Percentiles rank a stretch among this genome's conserved stretches.
Conservation (phyloP, 1,284 basidiomycete species). For the Pterulicium gracile region DNA sequence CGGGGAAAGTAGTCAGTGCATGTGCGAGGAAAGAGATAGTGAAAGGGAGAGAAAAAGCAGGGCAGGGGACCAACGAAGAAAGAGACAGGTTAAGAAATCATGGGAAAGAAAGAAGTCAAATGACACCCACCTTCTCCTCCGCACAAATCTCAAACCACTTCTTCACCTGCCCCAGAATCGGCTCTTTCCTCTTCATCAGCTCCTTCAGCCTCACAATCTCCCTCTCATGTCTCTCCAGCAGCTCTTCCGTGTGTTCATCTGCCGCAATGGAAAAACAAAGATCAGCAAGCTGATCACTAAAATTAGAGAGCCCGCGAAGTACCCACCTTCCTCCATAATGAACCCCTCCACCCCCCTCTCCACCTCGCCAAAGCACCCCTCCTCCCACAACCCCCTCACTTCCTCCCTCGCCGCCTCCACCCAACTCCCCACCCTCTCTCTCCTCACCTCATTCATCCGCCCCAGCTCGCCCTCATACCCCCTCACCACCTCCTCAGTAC, state of each 20-base stretch:
- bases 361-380: slow-evolving; percentile 76
- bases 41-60: no score
- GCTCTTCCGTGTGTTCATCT: slow-evolving; percentile 87
- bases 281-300: not conserved
- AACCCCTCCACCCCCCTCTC: slow-evolving; percentile 76
- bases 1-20: no score
- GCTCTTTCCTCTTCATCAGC: slow-evolving; percentile 69
- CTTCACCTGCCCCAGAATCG: slow-evolving; percentile 67
- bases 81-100: no score
- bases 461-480: slow-evolving; percentile 87
- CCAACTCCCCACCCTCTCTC: slow-evolving; percentile 82
- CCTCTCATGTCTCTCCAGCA: slow-evolving; percentile 81
- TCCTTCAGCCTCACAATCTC: slow-evolving; percentile 76
- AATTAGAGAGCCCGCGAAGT: slow-evolving; percentile 15
- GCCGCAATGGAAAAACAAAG: slow-evolving; percentile 11
- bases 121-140: slow-evolving; percentile 83
- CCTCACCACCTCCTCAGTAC: slow-evolving; percentile 59
- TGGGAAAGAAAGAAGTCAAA: no score
- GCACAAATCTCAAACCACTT: slow-evolving; percentile 90
- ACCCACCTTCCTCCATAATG: slow-evolving; percentile 59
- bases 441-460: slow-evolving; percentile 82
- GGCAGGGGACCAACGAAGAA: no score
- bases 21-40: no score
- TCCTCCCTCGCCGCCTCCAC: slow-evolving; percentile 76
- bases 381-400: slow-evolving; percentile 78